Conservation (phyloP, 176 grass and related monocot species). For the Bonia amplexicaulis region DNA sequence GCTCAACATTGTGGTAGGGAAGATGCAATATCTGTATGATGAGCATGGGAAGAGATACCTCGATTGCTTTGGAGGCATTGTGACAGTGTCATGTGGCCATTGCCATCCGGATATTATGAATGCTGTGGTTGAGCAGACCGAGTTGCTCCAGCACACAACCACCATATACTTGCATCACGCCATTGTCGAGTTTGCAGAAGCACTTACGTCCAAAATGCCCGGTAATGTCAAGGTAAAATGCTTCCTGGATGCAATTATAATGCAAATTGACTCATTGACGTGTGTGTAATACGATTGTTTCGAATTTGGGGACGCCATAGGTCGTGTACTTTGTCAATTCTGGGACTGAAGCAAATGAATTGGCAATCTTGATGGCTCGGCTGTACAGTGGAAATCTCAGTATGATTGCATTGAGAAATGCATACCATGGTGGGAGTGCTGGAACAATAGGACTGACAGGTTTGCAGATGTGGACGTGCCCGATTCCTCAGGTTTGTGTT, state of each 20-base stretch:
- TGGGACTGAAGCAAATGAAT: constrained; percentile 95
- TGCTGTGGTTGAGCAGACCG: constrained; percentile 80
- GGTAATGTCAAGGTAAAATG: constrained; percentile 80
- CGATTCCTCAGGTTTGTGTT: constrained; percentile 76
- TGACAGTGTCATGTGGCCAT: constrained; percentile 96
- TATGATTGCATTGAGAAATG: constrained; percentile 93
- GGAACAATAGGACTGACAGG: constrained; percentile 82
- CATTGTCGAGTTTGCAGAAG: constrained; percentile 90
- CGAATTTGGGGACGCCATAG: constrained; percentile 31
- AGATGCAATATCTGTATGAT: constrained; percentile 93
- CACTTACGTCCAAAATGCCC: constrained; percentile 87
- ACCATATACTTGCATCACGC: constrained; percentile 94
- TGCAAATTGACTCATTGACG: background rate
- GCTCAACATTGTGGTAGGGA: constrained; percentile 99
- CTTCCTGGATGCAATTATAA: background rate
- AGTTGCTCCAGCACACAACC: constrained; percentile 92
- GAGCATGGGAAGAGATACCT: constrained; percentile 88
- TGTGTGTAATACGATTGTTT: background rate
- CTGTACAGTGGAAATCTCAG: constrained; percentile 85
- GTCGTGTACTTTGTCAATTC: constrained; percentile 97
- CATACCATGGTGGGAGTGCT: constrained; percentile 90
- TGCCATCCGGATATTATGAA: constrained; percentile 89
- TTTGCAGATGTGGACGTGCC: constrained; percentile 93
- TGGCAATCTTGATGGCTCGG: constrained; percentile 92
- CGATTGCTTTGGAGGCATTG: constrained; percentile 87